Base-by-base conservation (phyloP, 805 yeast genomes). In the Zygoascus ofunaensis region DNA sequence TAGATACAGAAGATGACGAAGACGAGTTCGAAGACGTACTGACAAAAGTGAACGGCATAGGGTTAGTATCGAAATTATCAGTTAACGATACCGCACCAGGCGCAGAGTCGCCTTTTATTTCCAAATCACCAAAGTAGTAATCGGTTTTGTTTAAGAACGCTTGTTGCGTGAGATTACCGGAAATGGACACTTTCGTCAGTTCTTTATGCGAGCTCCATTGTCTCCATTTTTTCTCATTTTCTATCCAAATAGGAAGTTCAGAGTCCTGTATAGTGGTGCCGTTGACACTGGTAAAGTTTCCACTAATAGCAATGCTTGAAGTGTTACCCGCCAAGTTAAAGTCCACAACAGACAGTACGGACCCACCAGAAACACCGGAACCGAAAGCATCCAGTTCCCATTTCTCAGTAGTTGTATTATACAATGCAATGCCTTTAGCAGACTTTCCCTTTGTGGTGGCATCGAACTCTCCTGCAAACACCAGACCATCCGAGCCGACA, bases 381-480 rank as follows among this genome's bases (percentile, higher is more conserved):
- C 51, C 44, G 26, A 45, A n/a, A 34, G 48, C 41, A 36, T 45
- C 40, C 30, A 26, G 12, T 21, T 26, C 43, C 55, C 53, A 51
- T 10, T 37, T 30, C 18, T 41, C 33, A 17, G 35, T 30, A 14
- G 41, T 12, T 8, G 41, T 26, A 38, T 52, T 47, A 35, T 49
- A 56, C 30, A 38, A 38, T n/a, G 52, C 58, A 18, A 49, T 34
- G 38, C 48, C 42, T 18, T 22, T 35, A 4, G 30, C 32, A 8
- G 44, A 32, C 7, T 46, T 30, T 5, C 46, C 34, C 33, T 41
- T 24, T 20, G 30, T 18, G 18, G 53, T 59, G 1, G 66, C 62
- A 33, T 57, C 53, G 49, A 79, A 73, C 4, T 63, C 55, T 3
- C 86, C 86, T 19, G 69, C 61, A 7, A 77, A 47, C 3, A 72